Conservation (phyloP, 192 early-diverging fungal genomes). For the Jimgerdemannia flammicorona region DNA sequence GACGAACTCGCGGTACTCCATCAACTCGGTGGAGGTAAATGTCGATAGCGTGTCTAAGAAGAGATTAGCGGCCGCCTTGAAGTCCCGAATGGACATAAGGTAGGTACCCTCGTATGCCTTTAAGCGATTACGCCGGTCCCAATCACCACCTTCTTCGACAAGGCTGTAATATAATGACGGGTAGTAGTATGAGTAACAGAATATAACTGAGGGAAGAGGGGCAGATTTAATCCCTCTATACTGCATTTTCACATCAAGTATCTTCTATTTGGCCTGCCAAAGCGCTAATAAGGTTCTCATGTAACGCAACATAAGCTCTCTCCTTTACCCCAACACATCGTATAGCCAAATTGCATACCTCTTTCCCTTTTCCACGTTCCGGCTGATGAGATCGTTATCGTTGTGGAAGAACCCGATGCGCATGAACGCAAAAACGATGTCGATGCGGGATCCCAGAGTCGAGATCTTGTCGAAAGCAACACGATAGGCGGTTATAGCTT, state of each 20-base stretch:
- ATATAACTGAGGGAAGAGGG: too few relatives aligned
- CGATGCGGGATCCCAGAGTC: constrained; percentile 89
- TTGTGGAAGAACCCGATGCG: constrained; percentile 93
- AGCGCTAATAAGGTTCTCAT: too few relatives aligned
- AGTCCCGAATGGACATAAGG: constrained; percentile 91
- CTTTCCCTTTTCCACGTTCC: constrained; percentile 80
- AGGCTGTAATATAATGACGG: constrained; percentile 69
- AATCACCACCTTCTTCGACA: constrained; percentile 98
- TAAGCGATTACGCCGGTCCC: constrained; percentile 97
- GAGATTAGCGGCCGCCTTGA: constrained; percentile 85
- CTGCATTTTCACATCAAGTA: too few relatives aligned
- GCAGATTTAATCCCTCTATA: too few relatives aligned
- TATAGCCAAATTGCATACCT: too few relatives aligned
- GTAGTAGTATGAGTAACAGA: too few relatives aligned
- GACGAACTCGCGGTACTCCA: constrained; percentile 97
- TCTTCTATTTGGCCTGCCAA: too few relatives aligned
- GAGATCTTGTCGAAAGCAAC: constrained; percentile 84
- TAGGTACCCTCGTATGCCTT: constrained; percentile 96
- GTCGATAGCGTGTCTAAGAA: constrained; percentile 96
- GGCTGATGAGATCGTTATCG: constrained; percentile 72
- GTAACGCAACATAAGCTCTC: constrained; percentile 12
- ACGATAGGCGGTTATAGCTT: constrained; percentile 80
- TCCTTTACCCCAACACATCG: too few relatives aligned
- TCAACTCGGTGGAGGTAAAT: constrained; percentile 94
- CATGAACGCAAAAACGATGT: constrained; percentile 89